Evolutionary conservation across 148 eudicot species (phyloP).

Genomic region (Rhododendron simsii): DNA sequence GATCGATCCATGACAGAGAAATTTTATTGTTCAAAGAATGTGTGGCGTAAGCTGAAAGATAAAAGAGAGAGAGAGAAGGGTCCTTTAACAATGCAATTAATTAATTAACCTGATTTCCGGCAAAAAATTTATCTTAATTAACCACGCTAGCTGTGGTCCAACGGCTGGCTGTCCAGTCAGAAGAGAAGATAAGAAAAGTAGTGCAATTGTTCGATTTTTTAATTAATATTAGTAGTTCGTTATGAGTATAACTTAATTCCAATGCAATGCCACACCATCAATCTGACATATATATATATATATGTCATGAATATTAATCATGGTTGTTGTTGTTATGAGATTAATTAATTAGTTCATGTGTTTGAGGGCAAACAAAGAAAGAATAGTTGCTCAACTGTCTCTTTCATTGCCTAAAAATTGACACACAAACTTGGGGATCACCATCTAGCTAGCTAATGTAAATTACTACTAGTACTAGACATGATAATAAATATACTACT

Average conservation of each 20-base stretch:
- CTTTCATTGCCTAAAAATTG: neutral
- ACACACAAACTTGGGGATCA: neutral
- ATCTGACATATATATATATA: no score
- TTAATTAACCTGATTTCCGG: neutral
- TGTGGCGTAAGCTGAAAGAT: neutral
- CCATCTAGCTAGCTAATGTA: neutral
- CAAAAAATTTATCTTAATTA: neutral
- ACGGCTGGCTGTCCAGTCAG: neutral
- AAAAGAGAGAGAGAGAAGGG: no score
- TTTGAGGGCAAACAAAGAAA: neutral
- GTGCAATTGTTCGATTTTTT: neutral
- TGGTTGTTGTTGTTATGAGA: neutral
- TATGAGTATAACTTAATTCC: neutral
- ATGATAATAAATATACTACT: neutral
- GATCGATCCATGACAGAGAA: no score
- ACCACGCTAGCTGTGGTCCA: neutral
- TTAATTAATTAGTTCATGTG: neutral
- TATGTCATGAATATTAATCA: neutral
- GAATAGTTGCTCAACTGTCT: neutral
- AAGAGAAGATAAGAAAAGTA: neutral
- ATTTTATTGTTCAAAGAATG: neutral
- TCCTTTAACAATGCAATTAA: neutral
- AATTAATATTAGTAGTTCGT: neutral
- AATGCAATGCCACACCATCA: no score
- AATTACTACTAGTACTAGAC: neutral